Percentiles rank a stretch among this genome's conserved stretches.
These are phyloP conservation scores for Ceratocystis colombiana DNA, from an alignment of 2,329 filamentous ascomycete species.

Conservation along the genomic window DNA sequence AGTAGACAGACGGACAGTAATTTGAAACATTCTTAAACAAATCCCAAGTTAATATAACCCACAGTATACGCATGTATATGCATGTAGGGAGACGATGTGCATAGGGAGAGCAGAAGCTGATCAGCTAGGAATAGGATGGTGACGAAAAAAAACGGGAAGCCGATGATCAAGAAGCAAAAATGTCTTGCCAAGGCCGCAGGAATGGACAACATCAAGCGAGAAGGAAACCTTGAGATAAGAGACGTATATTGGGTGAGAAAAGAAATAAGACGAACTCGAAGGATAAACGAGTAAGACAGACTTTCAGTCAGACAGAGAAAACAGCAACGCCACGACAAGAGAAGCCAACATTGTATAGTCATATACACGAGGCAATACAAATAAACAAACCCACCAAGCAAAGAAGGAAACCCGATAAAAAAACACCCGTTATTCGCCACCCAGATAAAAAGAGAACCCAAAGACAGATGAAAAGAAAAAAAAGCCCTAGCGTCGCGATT, in stretches of 20 bases:
- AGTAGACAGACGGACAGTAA: not conserved
- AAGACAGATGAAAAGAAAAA: not conserved
- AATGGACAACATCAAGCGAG: not conserved
- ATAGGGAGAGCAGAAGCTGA: no score
- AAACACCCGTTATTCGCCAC: not conserved
- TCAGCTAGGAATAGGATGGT: no score
- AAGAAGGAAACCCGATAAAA: not conserved
- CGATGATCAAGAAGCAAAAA: not conserved
- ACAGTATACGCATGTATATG: no score
- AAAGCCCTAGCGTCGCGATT: no score
- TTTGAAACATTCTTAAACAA: constrained; percentile 10
- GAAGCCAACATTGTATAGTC: not conserved
- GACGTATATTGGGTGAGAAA: not conserved
- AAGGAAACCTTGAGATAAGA: no score
- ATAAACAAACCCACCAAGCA: not conserved
- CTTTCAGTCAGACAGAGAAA: not conserved
- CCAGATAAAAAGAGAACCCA: not conserved
- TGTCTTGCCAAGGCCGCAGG: not conserved
- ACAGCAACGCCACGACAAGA: not conserved
- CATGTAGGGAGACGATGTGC: no score
- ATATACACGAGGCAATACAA: not conserved
- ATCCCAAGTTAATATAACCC: not conserved
- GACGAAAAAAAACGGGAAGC: no score
- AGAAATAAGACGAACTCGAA: not conserved
- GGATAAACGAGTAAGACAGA: not conserved